Percentiles rank a stretch among this genome's conserved stretches.
Conservation (phyloP, 306 rosid species). For the Lagenaria siceraria region DNA sequence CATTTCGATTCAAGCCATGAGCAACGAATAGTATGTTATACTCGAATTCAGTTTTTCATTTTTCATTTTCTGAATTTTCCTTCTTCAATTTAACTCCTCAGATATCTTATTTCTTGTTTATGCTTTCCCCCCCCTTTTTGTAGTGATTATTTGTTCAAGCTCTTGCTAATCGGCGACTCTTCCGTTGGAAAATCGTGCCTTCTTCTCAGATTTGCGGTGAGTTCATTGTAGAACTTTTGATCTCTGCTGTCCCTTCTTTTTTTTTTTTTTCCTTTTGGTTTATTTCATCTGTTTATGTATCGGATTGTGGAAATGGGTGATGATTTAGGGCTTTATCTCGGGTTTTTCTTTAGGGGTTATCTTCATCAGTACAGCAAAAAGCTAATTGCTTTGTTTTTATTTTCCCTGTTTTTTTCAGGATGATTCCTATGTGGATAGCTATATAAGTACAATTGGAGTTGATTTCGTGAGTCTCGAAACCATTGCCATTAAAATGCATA, state of each 20-base stretch:
- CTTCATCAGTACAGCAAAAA: not conserved
- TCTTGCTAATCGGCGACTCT: conserved; percentile 86
- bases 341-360: not conserved
- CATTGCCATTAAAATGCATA: not conserved
- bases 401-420: conserved; percentile 32
- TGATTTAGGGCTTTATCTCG: conserved; percentile 9
- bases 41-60: not conserved
- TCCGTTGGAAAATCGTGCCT: conserved; percentile 92
- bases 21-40: conserved; percentile 65
- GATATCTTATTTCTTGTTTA: not conserved
- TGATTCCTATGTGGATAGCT: conserved; percentile 90
- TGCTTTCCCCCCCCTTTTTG: not conserved
- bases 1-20: conserved; percentile 30
- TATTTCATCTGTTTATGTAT: not conserved
- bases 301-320: not conserved
- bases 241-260: not conserved
- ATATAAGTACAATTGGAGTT: conserved; percentile 92
- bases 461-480: conserved; percentile 53
- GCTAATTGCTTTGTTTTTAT: not conserved
- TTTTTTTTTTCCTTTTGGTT: no score
- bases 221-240: not conserved
- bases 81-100: not conserved
- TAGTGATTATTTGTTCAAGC: conserved; percentile 92
- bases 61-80: not conserved
- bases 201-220: conserved; percentile 85